phyloP scores from a whole-genome alignment of 805 yeast genomes.

The Saccharomycopsis sp. region DNA sequence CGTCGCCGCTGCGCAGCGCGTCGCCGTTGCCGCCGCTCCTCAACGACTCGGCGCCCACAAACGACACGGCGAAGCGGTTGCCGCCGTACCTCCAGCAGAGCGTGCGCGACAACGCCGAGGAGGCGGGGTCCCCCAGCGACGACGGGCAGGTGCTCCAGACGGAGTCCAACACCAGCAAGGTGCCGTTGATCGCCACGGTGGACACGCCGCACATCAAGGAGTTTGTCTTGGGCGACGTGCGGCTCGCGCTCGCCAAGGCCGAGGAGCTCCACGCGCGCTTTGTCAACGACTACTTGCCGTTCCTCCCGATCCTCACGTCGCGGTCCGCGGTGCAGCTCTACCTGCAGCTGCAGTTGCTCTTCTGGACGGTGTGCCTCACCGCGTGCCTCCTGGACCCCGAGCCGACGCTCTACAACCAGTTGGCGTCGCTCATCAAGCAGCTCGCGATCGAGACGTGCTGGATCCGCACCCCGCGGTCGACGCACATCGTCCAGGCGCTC shows the following conservation, averaged over 20 bases:
- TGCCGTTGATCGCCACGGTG: slow-evolving; percentile 2
- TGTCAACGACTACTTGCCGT: slow-evolving; percentile 61
- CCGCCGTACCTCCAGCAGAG: slow-evolving; percentile 41
- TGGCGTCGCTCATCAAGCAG: slow-evolving; percentile 75
- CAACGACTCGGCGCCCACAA: slow-evolving; percentile 38
- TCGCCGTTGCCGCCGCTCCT: slow-evolving; percentile 27
- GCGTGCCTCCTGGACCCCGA: slow-evolving; percentile 85
- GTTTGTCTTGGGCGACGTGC: slow-evolving; percentile 71
- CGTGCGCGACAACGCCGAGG: slow-evolving; percentile 31
- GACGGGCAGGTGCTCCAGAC: slow-evolving; percentile 2
- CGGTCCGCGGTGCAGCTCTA: slow-evolving; percentile 65
- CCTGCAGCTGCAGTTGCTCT: slow-evolving; percentile 73
- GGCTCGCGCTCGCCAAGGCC: slow-evolving; percentile 60
- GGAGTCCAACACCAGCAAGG: slow-evolving; percentile 4
- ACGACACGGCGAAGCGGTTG: slow-evolving; percentile 29
- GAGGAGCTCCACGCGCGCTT: slow-evolving; percentile 65
- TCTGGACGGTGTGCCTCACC: slow-evolving; percentile 86
- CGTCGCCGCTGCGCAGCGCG: not conserved
- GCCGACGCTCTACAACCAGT: slow-evolving; percentile 68
- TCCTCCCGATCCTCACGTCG: slow-evolving; percentile 71
- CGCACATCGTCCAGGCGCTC: slow-evolving; percentile 88
- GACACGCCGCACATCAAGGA: slow-evolving; percentile 31
- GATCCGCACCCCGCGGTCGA: slow-evolving; percentile 87
- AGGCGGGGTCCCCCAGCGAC: slow-evolving; percentile 6
- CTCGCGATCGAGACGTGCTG: slow-evolving; percentile 89